These are phyloP conservation scores for Aspergillus uvarum DNA, from an alignment of 2,329 filamentous ascomycete species.

Conservation along the genomic window DNA sequence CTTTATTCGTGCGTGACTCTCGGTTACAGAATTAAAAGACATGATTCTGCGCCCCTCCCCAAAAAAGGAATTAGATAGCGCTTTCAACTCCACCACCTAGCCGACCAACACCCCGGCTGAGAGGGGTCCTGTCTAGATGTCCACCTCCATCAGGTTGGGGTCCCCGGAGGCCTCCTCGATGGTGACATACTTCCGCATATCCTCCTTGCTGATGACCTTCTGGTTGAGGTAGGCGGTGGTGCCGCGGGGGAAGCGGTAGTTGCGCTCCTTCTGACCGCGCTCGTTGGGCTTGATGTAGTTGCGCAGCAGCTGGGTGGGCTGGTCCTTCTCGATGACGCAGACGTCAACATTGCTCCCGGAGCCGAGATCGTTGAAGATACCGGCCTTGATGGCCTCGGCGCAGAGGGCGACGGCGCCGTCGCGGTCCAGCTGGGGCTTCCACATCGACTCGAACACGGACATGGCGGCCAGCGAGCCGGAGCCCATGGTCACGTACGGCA, in stretches of 20 bases:
- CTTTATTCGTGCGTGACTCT: conserved; percentile 11
- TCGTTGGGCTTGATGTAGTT: conserved; percentile 94
- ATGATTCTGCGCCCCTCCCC: conserved; percentile 11
- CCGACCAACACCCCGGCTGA: no score
- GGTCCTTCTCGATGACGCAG: conserved; percentile 90
- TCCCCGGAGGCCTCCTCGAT: conserved; percentile 79
- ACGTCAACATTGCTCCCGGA: conserved; percentile 98
- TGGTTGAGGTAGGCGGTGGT: conserved; percentile 97
- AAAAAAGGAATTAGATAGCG: conserved; percentile 5
- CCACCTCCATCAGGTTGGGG: conserved; percentile 66
- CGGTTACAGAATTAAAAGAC: conserved; percentile 6
- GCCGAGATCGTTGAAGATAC: conserved; percentile 98
- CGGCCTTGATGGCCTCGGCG: conserved; percentile 85
- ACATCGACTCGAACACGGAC: conserved; percentile 95
- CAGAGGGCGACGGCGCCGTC: conserved; percentile 82
- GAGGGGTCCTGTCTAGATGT: conserved; percentile 28
- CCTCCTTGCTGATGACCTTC: conserved; percentile 91
- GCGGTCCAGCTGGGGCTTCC: conserved; percentile 74
- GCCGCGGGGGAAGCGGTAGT: conserved; percentile 84
- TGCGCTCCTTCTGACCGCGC: conserved; percentile 85
- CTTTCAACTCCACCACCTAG: background rate
- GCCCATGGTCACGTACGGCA: conserved; percentile 99
- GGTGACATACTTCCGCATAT: conserved; percentile 90
- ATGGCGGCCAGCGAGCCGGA: conserved; percentile 94
- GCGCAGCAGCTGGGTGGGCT: conserved; percentile 81